Percentiles rank a stretch among this genome's conserved stretches.
Evolutionary conservation across 257 asterid species (phyloP).

Genomic region (Solanum peruvianum): DNA sequence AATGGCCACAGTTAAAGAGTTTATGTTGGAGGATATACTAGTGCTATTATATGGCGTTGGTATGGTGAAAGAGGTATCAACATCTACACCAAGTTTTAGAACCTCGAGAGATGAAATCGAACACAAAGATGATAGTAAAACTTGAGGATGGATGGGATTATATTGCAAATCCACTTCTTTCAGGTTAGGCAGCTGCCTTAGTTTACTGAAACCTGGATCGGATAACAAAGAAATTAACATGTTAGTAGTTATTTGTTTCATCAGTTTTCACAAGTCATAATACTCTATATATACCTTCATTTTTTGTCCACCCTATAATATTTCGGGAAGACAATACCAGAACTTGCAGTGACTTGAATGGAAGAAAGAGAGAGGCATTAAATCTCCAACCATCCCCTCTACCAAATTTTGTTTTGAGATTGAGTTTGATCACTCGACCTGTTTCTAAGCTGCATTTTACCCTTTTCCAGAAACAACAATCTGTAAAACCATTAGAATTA

Average conservation of each 20-base stretch:
- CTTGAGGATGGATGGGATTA: neutral
- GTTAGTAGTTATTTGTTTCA: too few relatives aligned
- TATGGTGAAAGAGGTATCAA: neutral
- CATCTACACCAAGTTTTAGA: neutral
- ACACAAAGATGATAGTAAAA: neutral
- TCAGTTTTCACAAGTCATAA: too few relatives aligned
- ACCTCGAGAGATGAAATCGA: neutral
- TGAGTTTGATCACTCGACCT: neutral
- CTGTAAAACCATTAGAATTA: too few relatives aligned
- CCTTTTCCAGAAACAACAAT: neutral
- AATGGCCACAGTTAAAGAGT: too few relatives aligned
- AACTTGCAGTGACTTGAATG: neutral
- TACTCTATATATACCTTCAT: neutral
- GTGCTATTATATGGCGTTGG: neutral
- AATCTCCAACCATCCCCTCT: neutral
- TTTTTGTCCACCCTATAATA: neutral
- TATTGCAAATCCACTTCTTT: neutral
- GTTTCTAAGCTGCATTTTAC: neutral
- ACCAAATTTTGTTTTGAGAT: neutral
- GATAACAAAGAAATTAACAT: neutral
- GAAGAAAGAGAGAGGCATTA: neutral
- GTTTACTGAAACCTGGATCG: neutral
- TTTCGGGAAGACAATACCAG: fast-evolving
- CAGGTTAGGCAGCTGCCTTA: neutral
- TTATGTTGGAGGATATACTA: neutral